Evolutionary conservation across 139 green algal genomes (phyloP), one percentile per base, ranked within the genome.

Genomic region (Ulvella scutata): DNA sequence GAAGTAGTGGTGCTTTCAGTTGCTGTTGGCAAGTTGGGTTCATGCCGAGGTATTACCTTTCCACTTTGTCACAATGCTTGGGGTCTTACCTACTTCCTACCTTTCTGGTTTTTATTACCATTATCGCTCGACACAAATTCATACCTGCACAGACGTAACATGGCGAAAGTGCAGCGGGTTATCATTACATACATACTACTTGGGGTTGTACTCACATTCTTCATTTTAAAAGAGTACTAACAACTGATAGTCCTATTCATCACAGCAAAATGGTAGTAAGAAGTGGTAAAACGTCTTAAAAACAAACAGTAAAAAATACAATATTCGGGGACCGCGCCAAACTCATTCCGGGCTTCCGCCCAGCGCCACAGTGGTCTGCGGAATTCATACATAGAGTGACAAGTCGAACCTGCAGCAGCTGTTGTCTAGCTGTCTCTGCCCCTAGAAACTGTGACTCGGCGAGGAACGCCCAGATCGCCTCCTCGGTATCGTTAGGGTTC

Each of bases 401-500:
- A 26, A 34, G 17, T 0, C 51, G 13, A 13, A 26, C 83, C 89
- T 91, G 39, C n/a, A 96, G 85, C 61, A 96, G 90, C 34, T 88
- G 76, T 43, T 79, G 34, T 17, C 88, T 75, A 17, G 91, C 91
- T 51, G 75, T 29, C 23, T 88, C 78, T 2, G 78, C 2, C 0
- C 88, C 86, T 38, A 83, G 9, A 43, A 91, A 35, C 76, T 86
- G 85, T 0, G 88, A 89, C 72, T 97, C 92, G 51, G 83, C 90
- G 43, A 97, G 75, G 76, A 94, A 96, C 1, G 87, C 82, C 92
- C 89, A 94, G 61, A 91, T 91, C 38, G 83, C 72, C 81, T 97
- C 92, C 77, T 94, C 88, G 0, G 92, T 96, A 85, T 97, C 92
- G 72, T 92, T 94, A 3, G 92, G 90, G 82, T 97, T 97, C 3